Evolutionary conservation across 1,139 yeast genomes (phyloP).

Genomic region (Debaryomyces fabryi): DNA sequence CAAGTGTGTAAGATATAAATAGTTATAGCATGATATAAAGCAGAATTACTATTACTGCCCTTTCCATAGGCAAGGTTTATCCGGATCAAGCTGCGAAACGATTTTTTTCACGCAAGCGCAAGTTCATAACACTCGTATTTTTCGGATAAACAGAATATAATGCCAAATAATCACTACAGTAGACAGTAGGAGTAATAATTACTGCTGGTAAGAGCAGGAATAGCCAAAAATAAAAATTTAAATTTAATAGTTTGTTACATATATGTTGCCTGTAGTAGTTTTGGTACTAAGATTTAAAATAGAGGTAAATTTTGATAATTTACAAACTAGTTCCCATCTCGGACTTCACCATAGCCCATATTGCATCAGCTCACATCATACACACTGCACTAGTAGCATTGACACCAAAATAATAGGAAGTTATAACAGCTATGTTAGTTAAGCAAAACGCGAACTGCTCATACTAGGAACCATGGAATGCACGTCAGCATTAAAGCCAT

Average conservation of each 20-base stretch:
- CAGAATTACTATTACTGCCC: not conserved
- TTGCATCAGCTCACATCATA: not conserved
- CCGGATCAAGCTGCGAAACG: not conserved
- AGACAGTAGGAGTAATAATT: not conserved
- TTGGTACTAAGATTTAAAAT: not conserved
- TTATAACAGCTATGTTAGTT: not conserved
- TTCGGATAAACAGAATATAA: not conserved
- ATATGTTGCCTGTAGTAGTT: not conserved
- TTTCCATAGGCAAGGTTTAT: not conserved
- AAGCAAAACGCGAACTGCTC: constrained; percentile 24
- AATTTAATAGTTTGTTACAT: not conserved
- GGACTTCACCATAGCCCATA: not conserved
- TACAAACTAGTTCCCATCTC: not conserved
- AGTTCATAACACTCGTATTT: not conserved
- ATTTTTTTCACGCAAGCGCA: not conserved
- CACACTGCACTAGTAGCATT: not conserved
- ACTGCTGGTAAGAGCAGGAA: not conserved
- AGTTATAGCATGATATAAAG: not conserved
- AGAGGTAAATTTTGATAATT: not conserved
- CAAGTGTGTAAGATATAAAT: not conserved
- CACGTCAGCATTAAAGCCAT: constrained; percentile 34
- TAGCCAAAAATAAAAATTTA: not conserved
- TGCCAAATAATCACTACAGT: not conserved
- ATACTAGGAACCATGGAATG: constrained; percentile 39
- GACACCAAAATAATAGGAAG: not conserved